Evolutionary conservation across 805 yeast species (phyloP).

Genomic region (Candida methanosorbosa): DNA sequence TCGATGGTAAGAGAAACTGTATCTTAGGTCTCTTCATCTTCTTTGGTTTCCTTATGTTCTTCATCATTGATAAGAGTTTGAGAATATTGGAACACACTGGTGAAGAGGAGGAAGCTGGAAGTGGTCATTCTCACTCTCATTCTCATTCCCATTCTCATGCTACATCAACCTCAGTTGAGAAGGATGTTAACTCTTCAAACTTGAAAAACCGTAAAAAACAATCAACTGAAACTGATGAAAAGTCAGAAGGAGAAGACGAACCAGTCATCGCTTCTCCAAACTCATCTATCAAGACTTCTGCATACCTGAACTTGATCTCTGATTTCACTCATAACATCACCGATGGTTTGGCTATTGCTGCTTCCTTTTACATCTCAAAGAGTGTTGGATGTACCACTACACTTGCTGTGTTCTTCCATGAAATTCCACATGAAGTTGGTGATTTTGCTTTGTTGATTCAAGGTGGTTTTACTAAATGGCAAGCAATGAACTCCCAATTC

Average conservation of each 20-base stretch:
- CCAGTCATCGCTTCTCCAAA: conserved; percentile 26
- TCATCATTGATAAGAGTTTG: conserved; percentile 52
- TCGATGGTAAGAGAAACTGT: conserved; percentile 41
- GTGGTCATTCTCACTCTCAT: conserved; percentile 37
- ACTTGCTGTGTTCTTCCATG: conserved; percentile 66
- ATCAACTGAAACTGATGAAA: conserved; percentile 9
- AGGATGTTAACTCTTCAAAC: conserved; percentile 2
- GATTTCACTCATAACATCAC: conserved; percentile 70
- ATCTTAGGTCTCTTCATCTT: conserved; percentile 48
- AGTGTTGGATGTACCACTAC: conserved; percentile 61
- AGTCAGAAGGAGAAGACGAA: conserved; percentile 6
- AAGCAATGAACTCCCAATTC: conserved; percentile 60
- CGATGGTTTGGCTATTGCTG: conserved; percentile 68
- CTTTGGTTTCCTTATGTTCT: conserved; percentile 51
- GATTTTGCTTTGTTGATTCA: conserved; percentile 67
- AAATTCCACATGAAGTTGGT: conserved; percentile 76
- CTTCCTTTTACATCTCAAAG: conserved; percentile 55
- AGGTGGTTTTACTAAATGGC: conserved; percentile 58
- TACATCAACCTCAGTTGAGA: conserved; percentile 8
- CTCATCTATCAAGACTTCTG: conserved; percentile 38
- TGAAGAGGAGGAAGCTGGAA: conserved; percentile 27
- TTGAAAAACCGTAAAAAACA: conserved; percentile 11
- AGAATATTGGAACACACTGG: conserved; percentile 37
- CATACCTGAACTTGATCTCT: conserved; percentile 58
- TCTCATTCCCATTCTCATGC: conserved; percentile 12